Conservation (phyloP, 2,329 filamentous ascomycete species). For the Ramularia collo-cygni region DNA sequence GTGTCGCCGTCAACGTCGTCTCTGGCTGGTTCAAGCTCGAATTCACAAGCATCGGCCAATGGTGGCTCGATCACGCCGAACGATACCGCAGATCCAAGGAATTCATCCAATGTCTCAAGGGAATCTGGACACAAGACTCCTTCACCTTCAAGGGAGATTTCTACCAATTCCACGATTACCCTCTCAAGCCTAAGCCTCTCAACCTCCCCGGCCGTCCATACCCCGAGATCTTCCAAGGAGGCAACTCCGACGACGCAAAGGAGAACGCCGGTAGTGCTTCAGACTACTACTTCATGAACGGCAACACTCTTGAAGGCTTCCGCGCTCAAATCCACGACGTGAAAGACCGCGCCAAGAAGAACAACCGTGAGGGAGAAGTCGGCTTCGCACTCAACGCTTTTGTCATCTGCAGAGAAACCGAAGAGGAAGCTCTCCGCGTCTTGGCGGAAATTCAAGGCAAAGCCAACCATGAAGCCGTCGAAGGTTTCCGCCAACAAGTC, state of each 20-base stretch:
- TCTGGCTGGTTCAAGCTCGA: conserved; percentile 50
- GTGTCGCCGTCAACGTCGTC: conserved; percentile 48
- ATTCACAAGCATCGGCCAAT: conserved; percentile 47
- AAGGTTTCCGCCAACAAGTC: conserved; percentile 44
- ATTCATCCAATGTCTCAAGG: conserved; percentile 46
- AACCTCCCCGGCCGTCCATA: conserved; percentile 38
- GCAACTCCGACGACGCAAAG: conserved; percentile 46
- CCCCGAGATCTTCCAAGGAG: conserved; percentile 49
- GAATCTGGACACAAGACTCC: conserved; percentile 46
- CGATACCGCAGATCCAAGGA: conserved; percentile 45
- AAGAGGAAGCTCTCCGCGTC: conserved; percentile 44
- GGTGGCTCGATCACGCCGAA: conserved; percentile 50
- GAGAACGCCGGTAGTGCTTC: conserved; percentile 43
- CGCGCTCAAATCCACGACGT: conserved; percentile 46
- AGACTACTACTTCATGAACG: conserved; percentile 52
- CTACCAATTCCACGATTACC: conserved; percentile 47
- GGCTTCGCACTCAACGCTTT: conserved; percentile 47
- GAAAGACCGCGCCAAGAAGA: conserved; percentile 39
- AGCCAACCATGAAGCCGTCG: conserved; percentile 45
- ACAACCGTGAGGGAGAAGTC: conserved; percentile 40
- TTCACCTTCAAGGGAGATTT: conserved; percentile 48
- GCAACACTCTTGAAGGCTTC: conserved; percentile 49
- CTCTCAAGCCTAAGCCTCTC: conserved; percentile 46
- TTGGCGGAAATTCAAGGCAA: conserved; percentile 49
- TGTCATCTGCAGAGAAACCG: conserved; percentile 45